These are phyloP conservation scores for Zymoseptoria pseudotritici DNA, from an alignment of 2,329 filamentous ascomycete species.

Conservation along the genomic window DNA sequence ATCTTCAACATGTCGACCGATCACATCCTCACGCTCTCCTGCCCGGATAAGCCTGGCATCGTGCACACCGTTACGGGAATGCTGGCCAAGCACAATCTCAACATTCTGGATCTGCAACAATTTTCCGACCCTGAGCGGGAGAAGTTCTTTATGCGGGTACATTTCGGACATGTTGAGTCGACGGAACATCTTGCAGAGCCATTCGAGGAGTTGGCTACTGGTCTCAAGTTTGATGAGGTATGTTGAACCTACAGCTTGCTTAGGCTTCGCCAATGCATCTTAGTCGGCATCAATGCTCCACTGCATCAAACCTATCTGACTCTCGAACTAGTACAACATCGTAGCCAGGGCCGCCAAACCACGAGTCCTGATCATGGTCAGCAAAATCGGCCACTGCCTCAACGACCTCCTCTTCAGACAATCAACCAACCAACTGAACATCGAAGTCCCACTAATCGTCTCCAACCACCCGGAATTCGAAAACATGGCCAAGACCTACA, in stretches of 20 bases:
- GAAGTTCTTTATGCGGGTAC: conserved; percentile 83
- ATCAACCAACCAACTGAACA: conserved; percentile 63
- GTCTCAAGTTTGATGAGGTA: conserved; percentile 51
- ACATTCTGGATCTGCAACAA: conserved; percentile 78
- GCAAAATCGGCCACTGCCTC: conserved; percentile 78
- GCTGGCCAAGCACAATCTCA: conserved; percentile 65
- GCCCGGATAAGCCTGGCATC: conserved; percentile 77
- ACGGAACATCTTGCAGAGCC: conserved; percentile 45
- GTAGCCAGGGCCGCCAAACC: conserved; percentile 62
- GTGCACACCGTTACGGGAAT: conserved; percentile 77
- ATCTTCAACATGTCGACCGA: conserved; percentile 33
- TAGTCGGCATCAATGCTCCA: background rate
- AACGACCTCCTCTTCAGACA: conserved; percentile 78
- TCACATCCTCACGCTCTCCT: conserved; percentile 72
- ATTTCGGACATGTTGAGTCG: conserved; percentile 58
- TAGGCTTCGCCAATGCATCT: background rate
- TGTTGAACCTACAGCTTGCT: background rate
- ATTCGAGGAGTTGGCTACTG: conserved; percentile 54
- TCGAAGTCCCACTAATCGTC: conserved; percentile 70
- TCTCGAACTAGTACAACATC: conserved; percentile 53
- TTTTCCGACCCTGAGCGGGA: conserved; percentile 68
- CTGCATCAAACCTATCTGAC: background rate
- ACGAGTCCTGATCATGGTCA: conserved; percentile 78
- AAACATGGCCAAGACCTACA: conserved; percentile 62
- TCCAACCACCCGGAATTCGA: conserved; percentile 74